Evolutionary conservation across 2,329 filamentous ascomycete species (phyloP).

Genomic region (Xylaria sp.): DNA sequence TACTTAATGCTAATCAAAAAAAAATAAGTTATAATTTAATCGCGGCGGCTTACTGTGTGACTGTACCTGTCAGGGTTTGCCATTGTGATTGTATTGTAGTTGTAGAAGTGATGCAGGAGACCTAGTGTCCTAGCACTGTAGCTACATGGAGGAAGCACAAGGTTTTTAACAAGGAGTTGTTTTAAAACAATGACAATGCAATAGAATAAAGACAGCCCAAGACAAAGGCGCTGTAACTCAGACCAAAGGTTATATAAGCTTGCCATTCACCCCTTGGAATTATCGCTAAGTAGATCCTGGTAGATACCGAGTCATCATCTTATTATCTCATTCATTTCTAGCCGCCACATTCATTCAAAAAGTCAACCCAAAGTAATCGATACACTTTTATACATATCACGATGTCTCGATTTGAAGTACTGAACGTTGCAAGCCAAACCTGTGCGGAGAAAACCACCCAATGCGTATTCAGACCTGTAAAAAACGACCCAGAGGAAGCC

Average conservation of each 20-base stretch:
- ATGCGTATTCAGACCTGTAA: slow-evolving; percentile 24
- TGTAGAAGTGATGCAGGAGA: too few relatives aligned
- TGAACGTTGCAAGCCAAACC: neutral
- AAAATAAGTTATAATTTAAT: too few relatives aligned
- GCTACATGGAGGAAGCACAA: neutral
- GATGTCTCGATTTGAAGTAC: neutral
- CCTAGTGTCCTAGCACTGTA: too few relatives aligned
- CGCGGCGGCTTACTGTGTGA: too few relatives aligned
- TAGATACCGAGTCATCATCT: neutral
- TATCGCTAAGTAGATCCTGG: neutral
- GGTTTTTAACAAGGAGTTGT: neutral
- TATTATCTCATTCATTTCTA: neutral
- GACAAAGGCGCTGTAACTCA: neutral
- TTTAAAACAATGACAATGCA: neutral
- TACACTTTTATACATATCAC: neutral
- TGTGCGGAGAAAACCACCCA: neutral
- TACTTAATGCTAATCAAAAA: too few relatives aligned
- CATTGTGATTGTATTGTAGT: too few relatives aligned
- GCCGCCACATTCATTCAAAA: neutral
- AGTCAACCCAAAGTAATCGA: neutral
- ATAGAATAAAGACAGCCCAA: neutral
- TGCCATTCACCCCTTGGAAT: neutral
- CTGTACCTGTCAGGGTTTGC: too few relatives aligned
- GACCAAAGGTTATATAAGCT: neutral
- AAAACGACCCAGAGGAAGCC: slow-evolving; percentile 34